phyloP scores from a whole-genome alignment of 2,329 filamentous ascomycete species.

The Cladophialophora exuberans region DNA sequence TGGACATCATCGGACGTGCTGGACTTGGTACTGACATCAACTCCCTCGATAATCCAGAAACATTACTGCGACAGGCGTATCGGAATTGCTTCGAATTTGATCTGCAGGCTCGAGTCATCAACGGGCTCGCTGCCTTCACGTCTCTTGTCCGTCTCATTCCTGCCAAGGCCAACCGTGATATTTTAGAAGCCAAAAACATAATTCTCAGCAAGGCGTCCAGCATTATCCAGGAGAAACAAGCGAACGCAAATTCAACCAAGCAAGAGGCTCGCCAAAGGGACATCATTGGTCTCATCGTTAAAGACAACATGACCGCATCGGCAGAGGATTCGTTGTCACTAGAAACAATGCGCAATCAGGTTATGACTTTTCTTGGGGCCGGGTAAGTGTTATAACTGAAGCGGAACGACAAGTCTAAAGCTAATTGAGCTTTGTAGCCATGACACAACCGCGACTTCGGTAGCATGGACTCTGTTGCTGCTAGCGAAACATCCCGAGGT shows the following conservation, averaged over 20 bases:
- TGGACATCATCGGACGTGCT: conserved; percentile 50
- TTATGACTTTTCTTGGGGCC: conserved; percentile 48
- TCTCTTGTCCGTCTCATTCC: conserved; percentile 46
- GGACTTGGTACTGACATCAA: conserved; percentile 48
- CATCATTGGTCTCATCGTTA: conserved; percentile 47
- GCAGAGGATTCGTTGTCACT: conserved; percentile 38
- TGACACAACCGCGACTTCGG: conserved; percentile 48
- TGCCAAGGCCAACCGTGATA: conserved; percentile 45
- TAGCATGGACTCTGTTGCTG: conserved; percentile 49
- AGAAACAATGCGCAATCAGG: conserved; percentile 42
- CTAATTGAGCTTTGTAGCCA: conserved; percentile 7
- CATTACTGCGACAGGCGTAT: conserved; percentile 46
- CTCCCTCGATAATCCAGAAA: conserved; percentile 43
- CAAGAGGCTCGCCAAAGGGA: conserved; percentile 40
- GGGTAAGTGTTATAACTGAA: conserved; percentile 36
- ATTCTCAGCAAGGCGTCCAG: conserved; percentile 44
- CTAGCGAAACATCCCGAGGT: conserved; percentile 45
- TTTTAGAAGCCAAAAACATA: conserved; percentile 42
- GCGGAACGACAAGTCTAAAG: neutral
- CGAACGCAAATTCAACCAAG: conserved; percentile 36
- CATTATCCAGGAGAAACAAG: conserved; percentile 44
- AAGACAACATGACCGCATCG: conserved; percentile 39
- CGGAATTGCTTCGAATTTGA: conserved; percentile 40
- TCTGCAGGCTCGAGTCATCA: conserved; percentile 40
- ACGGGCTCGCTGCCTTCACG: conserved; percentile 51